Percentiles rank a stretch among this genome's conserved stretches.
These are phyloP conservation scores for Hansenula lynferdii DNA, from an alignment of 1,139 yeast genomes.

Conservation along the genomic window DNA sequence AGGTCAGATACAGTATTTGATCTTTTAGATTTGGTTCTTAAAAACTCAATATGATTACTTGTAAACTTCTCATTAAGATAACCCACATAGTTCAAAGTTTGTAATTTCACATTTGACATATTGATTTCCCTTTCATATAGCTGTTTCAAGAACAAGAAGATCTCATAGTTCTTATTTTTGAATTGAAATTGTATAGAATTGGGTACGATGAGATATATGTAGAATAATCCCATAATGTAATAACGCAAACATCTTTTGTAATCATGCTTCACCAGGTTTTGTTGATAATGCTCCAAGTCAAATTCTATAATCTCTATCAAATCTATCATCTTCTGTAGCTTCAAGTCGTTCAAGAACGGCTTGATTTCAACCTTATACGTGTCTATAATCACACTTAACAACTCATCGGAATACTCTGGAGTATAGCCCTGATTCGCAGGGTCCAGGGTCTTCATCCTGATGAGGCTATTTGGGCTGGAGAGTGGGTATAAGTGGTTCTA, in stretches of 20 bases:
- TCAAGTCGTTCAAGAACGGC: constrained; percentile 22
- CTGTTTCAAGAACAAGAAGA: constrained; percentile 29
- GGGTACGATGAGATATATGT: constrained; percentile 31
- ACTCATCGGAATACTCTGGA: constrained; percentile 33
- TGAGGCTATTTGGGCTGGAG: too few relatives aligned
- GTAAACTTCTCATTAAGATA: constrained; percentile 18
- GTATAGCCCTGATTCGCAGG: constrained; percentile 20
- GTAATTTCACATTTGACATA: constrained; percentile 31
- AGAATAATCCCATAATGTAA: constrained; percentile 31
- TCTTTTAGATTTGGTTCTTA: constrained; percentile 8
- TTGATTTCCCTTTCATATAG: constrained; percentile 29
- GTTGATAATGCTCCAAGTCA: constrained; percentile 24
- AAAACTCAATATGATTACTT: constrained; percentile 1
- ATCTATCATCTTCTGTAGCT: constrained; percentile 27
- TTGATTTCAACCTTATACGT: constrained; percentile 26
- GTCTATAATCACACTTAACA: constrained; percentile 22
- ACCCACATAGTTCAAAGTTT: constrained; percentile 28
- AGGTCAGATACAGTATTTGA: too few relatives aligned
- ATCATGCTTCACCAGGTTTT: constrained; percentile 10
- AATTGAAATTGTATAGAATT: constrained; percentile 33
- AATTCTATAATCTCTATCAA: constrained; percentile 27
- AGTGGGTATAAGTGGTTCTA: too few relatives aligned
- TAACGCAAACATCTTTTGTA: constrained; percentile 20
- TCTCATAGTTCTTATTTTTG: constrained; percentile 31
- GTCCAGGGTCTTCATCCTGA: too few relatives aligned